These are phyloP conservation scores for Theobroma cacao DNA, from an alignment of 345 rosid species.

Conservation along the genomic window DNA sequence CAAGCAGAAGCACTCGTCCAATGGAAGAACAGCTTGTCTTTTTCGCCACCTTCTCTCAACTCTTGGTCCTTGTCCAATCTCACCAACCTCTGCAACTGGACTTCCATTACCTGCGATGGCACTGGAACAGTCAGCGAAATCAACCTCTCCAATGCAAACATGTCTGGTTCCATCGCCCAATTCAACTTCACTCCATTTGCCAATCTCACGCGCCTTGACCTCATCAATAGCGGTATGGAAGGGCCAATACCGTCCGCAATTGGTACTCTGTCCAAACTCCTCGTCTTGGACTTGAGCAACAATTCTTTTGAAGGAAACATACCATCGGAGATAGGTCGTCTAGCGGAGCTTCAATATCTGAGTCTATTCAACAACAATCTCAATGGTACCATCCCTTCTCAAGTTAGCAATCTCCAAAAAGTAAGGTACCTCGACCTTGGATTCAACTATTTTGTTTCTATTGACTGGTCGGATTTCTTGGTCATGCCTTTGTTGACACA, in stretches of 20 bases:
- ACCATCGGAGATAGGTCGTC: slow-evolving; percentile 33
- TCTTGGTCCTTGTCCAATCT: slow-evolving; percentile 56
- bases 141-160: slow-evolving; percentile 32
- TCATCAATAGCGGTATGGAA: slow-evolving; percentile 23
- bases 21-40: slow-evolving; percentile 40
- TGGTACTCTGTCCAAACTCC: slow-evolving; percentile 34
- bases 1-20: slow-evolving; percentile 60
- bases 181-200: slow-evolving; percentile 47
- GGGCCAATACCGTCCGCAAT: slow-evolving; percentile 32
- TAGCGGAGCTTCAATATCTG: slow-evolving; percentile 37
- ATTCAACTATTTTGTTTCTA: slow-evolving; percentile 41
- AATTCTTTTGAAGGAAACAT: slow-evolving; percentile 33
- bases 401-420: slow-evolving; percentile 41
- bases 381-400: slow-evolving; percentile 39
- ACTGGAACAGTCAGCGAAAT: slow-evolving; percentile 30
- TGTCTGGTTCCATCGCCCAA: slow-evolving; percentile 32
- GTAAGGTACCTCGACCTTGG: slow-evolving; percentile 47
- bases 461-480: slow-evolving; percentile 54
- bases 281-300: slow-evolving; percentile 36
- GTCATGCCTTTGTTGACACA: slow-evolving; percentile 41
- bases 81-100: slow-evolving; percentile 57
- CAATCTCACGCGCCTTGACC: slow-evolving; percentile 36
- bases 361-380: slow-evolving; percentile 36
- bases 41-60: slow-evolving; percentile 24
- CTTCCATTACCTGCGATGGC: slow-evolving; percentile 33